Percentiles rank a stretch among this genome's conserved stretches.
phyloP scores from a whole-genome alignment of 2,329 filamentous ascomycete genomes.

The Arthroderma sp. region DNA sequence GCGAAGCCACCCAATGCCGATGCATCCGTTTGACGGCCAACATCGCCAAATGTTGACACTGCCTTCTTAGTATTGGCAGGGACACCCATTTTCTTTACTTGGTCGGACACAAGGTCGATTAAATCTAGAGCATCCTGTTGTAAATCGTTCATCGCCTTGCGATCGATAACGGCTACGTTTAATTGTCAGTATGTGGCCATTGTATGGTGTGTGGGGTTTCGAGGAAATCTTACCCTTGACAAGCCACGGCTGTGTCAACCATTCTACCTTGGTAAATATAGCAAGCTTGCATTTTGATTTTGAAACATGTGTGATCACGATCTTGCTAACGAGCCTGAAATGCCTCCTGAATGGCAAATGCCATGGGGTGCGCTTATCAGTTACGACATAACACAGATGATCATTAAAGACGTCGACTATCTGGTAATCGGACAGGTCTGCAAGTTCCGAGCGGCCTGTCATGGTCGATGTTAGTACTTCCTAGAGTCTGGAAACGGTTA shows the following conservation, averaged over 20 bases:
- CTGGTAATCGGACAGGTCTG: constrained; percentile 66
- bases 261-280: constrained; percentile 77
- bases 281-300: constrained; percentile 89
- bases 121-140: constrained; percentile 36
- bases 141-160: constrained; percentile 58
- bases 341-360: constrained; percentile 69
- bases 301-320: constrained; percentile 83
- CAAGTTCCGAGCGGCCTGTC: constrained; percentile 38
- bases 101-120: constrained; percentile 37
- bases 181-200: not conserved
- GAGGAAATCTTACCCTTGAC: constrained; percentile 26
- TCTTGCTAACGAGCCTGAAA: constrained; percentile 75
- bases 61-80: constrained; percentile 37
- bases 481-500: not conserved
- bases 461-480: constrained; percentile 9
- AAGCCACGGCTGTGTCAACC: constrained; percentile 53
- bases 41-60: constrained; percentile 35
- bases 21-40: constrained; percentile 31
- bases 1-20: constrained; percentile 26
- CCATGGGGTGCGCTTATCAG: constrained; percentile 56
- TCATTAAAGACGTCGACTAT: constrained; percentile 72
- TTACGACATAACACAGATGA: constrained; percentile 57
- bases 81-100: constrained; percentile 34
- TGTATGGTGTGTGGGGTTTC: constrained; percentile 3
- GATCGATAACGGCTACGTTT: constrained; percentile 39